Conservation (phyloP, 805 yeast species). For the Yamadazyma akitaensis region DNA sequence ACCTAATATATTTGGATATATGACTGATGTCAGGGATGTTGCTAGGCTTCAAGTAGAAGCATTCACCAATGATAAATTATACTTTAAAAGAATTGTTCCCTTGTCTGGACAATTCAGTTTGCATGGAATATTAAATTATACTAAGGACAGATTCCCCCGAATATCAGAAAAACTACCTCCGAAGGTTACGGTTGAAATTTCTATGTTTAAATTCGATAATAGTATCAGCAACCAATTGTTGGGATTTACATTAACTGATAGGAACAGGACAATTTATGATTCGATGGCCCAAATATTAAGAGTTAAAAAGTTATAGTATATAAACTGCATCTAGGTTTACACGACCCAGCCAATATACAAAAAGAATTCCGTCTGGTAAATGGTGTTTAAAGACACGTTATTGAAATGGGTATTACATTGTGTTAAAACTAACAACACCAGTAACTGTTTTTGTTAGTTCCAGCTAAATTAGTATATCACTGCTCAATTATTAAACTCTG, state of each 20-base stretch:
- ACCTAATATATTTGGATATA: constrained; percentile 12
- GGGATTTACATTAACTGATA: constrained; percentile 32
- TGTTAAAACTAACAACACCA: too few relatives aligned
- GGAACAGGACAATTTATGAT: constrained; percentile 39
- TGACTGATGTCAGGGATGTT: constrained; percentile 23
- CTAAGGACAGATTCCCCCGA: constrained; percentile 12
- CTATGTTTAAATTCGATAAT: constrained; percentile 24
- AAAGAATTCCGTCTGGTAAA: too few relatives aligned
- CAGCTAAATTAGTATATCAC: too few relatives aligned
- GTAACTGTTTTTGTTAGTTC: background rate
- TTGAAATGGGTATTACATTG: too few relatives aligned
- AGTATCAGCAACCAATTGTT: constrained; percentile 30
- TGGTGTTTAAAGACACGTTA: too few relatives aligned
- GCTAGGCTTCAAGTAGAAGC: constrained; percentile 19
- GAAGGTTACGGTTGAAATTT: constrained; percentile 1
- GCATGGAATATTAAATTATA: constrained; percentile 23
- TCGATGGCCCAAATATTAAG: constrained; percentile 33
- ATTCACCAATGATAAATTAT: constrained; percentile 13
- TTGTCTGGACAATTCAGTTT: constrained; percentile 17
- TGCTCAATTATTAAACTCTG: too few relatives aligned
- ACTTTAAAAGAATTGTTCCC: constrained; percentile 26
- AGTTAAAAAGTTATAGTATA: constrained; percentile 1
- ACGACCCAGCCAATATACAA: background rate
- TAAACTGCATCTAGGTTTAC: background rate
- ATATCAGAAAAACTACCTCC: constrained; percentile 6